phyloP scores from a whole-genome alignment of 177 flowering plant species.

The Tripterygium wilfordii region DNA sequence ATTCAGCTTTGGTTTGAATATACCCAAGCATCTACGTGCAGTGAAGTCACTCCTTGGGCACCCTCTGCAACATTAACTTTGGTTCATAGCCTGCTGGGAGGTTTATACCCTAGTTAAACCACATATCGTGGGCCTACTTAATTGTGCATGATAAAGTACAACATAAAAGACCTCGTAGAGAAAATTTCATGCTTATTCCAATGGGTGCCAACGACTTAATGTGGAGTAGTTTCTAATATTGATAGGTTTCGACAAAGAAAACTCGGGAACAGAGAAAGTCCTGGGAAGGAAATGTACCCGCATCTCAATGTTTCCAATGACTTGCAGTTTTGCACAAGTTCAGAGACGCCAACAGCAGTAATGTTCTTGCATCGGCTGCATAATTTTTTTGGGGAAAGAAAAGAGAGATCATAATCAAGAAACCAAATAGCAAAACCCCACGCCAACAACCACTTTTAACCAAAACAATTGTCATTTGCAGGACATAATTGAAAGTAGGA shows the following conservation, averaged over 20 bases:
- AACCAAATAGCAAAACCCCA: too few species aligned
- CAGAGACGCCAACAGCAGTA: constrained; percentile 59
- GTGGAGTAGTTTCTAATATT: neutral
- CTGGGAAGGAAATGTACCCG: constrained; percentile 43
- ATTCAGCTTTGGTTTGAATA: constrained; percentile 66
- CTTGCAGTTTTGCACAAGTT: constrained; percentile 53
- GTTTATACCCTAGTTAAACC: constrained; percentile 31
- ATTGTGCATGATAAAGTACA: neutral
- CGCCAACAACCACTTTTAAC: too few species aligned
- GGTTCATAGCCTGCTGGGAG: constrained; percentile 48
- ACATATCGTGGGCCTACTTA: constrained; percentile 7
- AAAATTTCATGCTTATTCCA: neutral
- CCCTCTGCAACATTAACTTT: constrained; percentile 83
- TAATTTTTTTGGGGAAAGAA: too few species aligned
- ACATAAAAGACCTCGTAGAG: neutral
- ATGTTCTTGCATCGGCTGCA: constrained; percentile 66
- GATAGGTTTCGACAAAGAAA: neutral
- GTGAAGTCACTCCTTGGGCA: constrained; percentile 70
- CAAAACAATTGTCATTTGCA: too few species aligned
- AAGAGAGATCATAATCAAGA: too few species aligned
- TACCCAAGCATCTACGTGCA: constrained; percentile 56
- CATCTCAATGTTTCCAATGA: constrained; percentile 76
- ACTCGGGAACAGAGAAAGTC: neutral
- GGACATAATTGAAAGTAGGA: too few species aligned
- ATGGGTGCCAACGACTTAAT: too few species aligned